phyloP scores from a whole-genome alignment of 2,329 filamentous ascomycete species.

The Paraconiothyrium sp. region DNA sequence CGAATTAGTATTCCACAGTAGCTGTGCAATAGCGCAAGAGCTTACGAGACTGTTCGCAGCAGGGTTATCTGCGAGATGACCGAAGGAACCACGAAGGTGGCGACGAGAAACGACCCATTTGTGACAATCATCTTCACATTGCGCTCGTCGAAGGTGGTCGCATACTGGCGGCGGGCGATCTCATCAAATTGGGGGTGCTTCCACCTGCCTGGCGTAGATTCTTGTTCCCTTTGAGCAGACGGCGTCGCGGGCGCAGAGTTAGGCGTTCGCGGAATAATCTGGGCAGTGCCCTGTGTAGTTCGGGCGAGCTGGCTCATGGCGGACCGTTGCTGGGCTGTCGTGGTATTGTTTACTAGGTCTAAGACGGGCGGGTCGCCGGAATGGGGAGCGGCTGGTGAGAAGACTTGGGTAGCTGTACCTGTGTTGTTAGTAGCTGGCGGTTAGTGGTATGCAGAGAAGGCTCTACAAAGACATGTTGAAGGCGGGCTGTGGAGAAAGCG shows the following conservation, averaged over 20 bases:
- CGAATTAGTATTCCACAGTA: background rate
- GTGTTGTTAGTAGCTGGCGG: slow-evolving; percentile 36
- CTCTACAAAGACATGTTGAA: slow-evolving; percentile 18
- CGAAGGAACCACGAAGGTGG: slow-evolving; percentile 53
- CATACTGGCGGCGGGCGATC: slow-evolving; percentile 82
- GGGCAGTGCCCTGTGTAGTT: slow-evolving; percentile 19
- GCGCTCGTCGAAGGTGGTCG: slow-evolving; percentile 78
- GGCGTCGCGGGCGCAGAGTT: slow-evolving; percentile 34
- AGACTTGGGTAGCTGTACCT: slow-evolving; percentile 25
- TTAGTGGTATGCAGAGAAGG: slow-evolving; percentile 3
- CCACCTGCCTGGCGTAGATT: slow-evolving; percentile 74
- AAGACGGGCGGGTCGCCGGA: background rate
- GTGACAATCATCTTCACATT: slow-evolving; percentile 76
- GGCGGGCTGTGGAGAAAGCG: slow-evolving; percentile 22
- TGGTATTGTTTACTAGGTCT: slow-evolving; percentile 19
- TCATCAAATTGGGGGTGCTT: slow-evolving; percentile 88
- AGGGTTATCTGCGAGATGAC: slow-evolving; percentile 32
- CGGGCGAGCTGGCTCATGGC: slow-evolving; percentile 31
- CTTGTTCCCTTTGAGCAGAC: slow-evolving; percentile 34
- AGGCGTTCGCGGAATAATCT: slow-evolving; percentile 33
- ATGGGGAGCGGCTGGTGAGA: background rate
- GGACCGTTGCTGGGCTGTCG: slow-evolving; percentile 16
- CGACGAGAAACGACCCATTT: slow-evolving; percentile 68
- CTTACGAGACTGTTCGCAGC: slow-evolving; percentile 36
- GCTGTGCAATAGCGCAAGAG: background rate